Conservation (phyloP, 148 eudicot species). For the Limonium bicolor region DNA sequence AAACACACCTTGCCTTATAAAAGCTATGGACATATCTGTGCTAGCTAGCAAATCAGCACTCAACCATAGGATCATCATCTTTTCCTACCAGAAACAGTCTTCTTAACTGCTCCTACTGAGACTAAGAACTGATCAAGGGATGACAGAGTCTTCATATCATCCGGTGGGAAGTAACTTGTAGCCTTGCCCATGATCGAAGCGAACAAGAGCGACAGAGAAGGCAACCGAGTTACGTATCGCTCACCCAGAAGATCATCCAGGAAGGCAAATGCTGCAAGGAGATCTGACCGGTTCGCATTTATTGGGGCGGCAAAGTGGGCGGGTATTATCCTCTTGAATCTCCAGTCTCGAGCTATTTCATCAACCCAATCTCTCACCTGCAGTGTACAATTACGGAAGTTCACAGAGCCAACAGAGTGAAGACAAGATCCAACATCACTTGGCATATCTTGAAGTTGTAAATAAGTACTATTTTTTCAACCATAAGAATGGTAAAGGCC, state of each 20-base stretch:
- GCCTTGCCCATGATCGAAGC: conserved; percentile 84
- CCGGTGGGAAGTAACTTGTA: conserved; percentile 89
- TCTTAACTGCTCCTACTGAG: conserved; percentile 91
- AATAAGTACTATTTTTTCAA: too few species aligned
- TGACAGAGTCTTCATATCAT: conserved; percentile 92
- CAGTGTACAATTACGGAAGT: too few species aligned
- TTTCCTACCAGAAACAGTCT: conserved; percentile 83
- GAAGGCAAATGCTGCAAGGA: conserved; percentile 81
- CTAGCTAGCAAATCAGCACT: too few species aligned
- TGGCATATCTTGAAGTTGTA: too few species aligned
- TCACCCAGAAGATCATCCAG: conserved; percentile 86
- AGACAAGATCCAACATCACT: too few species aligned
- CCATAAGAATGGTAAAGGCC: too few species aligned
- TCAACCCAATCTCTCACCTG: conserved; percentile 94
- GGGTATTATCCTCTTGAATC: conserved; percentile 85
- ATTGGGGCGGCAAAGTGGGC: conserved; percentile 93
- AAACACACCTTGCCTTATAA: too few species aligned
- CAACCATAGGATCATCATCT: too few species aligned
- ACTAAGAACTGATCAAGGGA: conserved; percentile 90
- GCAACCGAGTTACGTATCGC: conserved; percentile 50
- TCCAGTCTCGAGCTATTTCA: conserved; percentile 76
- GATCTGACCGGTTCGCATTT: conserved; percentile 72
- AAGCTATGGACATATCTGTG: too few species aligned
- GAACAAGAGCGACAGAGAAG: conserved; percentile 68
- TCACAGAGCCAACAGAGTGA: too few species aligned